Evolutionary conservation across 495 filamentous ascomycete genomes (phyloP).

Genomic region (Monascus purpureus): DNA sequence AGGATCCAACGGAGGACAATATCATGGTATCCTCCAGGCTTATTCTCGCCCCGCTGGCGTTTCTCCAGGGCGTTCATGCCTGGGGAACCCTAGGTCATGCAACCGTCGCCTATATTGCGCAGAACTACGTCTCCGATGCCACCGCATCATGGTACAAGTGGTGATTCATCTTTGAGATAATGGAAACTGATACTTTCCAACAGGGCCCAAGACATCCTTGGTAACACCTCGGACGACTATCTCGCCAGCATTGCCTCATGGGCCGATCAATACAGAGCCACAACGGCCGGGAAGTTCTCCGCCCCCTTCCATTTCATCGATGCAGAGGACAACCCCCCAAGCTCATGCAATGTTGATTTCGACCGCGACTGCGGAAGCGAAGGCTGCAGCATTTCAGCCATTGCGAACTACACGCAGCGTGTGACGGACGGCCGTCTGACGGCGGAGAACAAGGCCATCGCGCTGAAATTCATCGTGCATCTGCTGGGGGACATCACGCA

Average conservation of each 20-base stretch:
- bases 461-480: constrained; percentile 43
- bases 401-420: constrained; percentile 41
- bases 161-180: no score
- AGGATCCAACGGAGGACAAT: no score
- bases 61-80: no score
- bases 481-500: constrained; percentile 49
- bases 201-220: constrained; percentile 33
- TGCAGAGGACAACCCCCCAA: constrained; percentile 46
- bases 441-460: no score
- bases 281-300: constrained; percentile 38
- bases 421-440: no score
- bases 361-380: constrained; percentile 40
- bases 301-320: constrained; percentile 48
- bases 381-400: constrained; percentile 48
- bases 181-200: no score
- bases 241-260: constrained; percentile 46
- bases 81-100: constrained; percentile 45
- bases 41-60: no score
- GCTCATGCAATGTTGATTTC: constrained; percentile 40
- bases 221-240: constrained; percentile 35
- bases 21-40: no score
- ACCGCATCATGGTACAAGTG: constrained; percentile 31
- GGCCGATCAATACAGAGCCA: constrained; percentile 45
- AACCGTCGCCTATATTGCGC: constrained; percentile 40
- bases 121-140: constrained; percentile 28